Conservation (phyloP, 257 asterid genomes). For the Anisodus tanguticus region DNA sequence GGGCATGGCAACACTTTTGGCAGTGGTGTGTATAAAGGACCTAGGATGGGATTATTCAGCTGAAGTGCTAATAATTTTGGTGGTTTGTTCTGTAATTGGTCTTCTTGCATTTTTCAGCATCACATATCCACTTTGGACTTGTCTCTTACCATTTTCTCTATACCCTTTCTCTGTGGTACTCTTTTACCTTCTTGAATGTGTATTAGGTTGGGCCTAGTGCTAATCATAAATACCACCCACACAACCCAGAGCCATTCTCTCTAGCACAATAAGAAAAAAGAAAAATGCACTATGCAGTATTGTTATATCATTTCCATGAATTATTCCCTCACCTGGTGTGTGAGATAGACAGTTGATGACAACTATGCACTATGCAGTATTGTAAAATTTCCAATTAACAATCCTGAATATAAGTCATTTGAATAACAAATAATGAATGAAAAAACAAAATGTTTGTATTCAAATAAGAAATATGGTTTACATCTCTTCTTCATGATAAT, state of each 20-base stretch:
- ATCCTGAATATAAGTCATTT: background rate
- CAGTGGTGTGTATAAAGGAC: conserved; percentile 41
- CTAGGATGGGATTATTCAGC: conserved; percentile 52
- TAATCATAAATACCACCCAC: background rate
- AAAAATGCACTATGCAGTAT: too few relatives aligned
- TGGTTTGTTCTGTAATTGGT: conserved; percentile 44
- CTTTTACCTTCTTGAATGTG: conserved; percentile 37
- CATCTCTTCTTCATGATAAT: background rate
- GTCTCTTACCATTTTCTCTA: conserved; percentile 41
- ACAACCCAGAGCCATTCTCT: background rate
- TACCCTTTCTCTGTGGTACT: conserved; percentile 41
- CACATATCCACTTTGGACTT: conserved; percentile 47
- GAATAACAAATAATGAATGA: too few relatives aligned
- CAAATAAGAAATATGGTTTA: background rate
- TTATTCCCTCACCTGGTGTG: background rate
- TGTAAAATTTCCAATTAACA: background rate
- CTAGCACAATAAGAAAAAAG: too few relatives aligned
- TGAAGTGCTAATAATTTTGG: conserved; percentile 42
- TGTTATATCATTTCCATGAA: background rate
- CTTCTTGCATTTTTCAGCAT: conserved; percentile 38
- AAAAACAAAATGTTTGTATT: background rate
- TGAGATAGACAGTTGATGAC: background rate
- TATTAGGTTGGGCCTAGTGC: conserved; percentile 38
- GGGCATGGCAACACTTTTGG: conserved; percentile 44
- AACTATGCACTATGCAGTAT: background rate